Conservation (phyloP, 2,329 filamentous ascomycete genomes). For the Hypoxylon sp. region DNA sequence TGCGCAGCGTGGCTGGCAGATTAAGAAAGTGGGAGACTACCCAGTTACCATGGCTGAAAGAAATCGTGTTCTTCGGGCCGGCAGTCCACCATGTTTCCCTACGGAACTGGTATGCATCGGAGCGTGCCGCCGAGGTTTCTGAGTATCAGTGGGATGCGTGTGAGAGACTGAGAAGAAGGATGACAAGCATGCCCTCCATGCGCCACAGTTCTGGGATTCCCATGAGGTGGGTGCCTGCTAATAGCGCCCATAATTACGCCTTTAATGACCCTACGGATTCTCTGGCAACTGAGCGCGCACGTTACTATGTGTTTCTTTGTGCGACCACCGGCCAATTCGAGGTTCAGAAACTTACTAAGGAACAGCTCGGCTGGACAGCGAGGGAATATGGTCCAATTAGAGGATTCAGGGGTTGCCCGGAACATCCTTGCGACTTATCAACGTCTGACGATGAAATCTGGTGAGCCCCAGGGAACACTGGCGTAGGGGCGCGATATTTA, state of each 20-base stretch:
- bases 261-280: not conserved
- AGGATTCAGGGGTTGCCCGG: not conserved
- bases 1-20: not conserved
- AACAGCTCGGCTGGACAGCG: not conserved
- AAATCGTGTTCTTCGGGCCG: not conserved
- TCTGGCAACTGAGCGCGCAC: not conserved
- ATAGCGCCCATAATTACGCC: not conserved
- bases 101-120: not conserved
- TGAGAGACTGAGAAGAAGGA: not conserved
- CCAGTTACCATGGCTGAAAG: not conserved
- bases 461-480: too few relatives aligned
- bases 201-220: not conserved
- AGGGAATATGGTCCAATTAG: not conserved
- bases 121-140: not conserved
- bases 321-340: not conserved
- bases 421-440: not conserved
- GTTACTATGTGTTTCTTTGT: not conserved
- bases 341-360: not conserved
- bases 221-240: not conserved
- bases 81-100: not conserved
- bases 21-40: not conserved
- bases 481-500: too few relatives aligned
- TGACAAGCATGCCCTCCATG: not conserved
- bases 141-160: not conserved
- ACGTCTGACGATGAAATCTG: not conserved